Evolutionary conservation across 2,329 filamentous ascomycete genomes (phyloP).

Genomic region (Penicillium digitatum): DNA sequence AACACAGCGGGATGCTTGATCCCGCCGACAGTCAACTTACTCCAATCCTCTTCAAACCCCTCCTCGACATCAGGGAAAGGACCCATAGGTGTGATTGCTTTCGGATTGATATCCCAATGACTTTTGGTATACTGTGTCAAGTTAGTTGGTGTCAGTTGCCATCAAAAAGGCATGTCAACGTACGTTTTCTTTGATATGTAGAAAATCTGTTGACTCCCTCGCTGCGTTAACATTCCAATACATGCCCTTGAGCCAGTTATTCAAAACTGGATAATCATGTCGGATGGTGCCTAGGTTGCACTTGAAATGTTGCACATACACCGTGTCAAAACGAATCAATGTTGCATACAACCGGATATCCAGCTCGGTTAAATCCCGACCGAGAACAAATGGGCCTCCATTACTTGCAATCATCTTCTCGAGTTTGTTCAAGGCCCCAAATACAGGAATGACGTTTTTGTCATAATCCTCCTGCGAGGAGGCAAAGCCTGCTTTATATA

Average conservation of each 20-base stretch:
- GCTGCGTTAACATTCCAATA: background rate
- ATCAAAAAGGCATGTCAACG: background rate
- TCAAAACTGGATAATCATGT: background rate
- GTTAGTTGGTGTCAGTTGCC: background rate
- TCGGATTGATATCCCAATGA: background rate
- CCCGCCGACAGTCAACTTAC: background rate
- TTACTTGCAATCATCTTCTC: background rate
- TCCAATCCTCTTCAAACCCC: background rate
- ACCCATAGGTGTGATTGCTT: background rate
- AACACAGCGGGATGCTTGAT: background rate
- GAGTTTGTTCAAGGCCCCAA: background rate
- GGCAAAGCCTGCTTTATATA: background rate
- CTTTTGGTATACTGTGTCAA: background rate
- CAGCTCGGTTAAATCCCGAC: background rate
- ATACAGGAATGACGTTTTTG: background rate
- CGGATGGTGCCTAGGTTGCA: background rate
- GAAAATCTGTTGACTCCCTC: background rate
- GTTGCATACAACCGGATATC: background rate
- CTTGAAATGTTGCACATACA: background rate
- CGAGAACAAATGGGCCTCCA: background rate
- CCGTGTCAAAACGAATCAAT: background rate
- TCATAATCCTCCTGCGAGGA: background rate
- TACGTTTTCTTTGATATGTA: background rate
- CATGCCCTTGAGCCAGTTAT: background rate
- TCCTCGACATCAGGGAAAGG: background rate